Evolutionary conservation across 163 green algal genomes (phyloP).

Genomic region (Trebouxia gelatinosa): DNA sequence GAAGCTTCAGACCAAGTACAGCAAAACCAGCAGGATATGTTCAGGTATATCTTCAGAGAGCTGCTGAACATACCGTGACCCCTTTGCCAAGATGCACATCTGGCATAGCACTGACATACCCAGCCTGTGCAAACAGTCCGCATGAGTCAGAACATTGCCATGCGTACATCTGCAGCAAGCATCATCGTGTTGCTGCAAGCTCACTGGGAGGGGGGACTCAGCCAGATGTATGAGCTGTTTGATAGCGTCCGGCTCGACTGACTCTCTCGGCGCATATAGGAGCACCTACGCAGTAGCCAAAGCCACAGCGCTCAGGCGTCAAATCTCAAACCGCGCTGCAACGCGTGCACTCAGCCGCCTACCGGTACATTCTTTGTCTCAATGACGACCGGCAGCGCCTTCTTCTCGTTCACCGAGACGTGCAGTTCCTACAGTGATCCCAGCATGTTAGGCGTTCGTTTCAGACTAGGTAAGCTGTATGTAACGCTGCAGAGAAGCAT

Average conservation of each 20-base stretch:
- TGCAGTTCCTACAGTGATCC: constrained; percentile 5
- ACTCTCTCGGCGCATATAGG: constrained; percentile 33
- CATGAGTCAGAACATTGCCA: too few species aligned
- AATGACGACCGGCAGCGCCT: constrained; percentile 31
- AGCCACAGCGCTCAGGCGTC: background rate
- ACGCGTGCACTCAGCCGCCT: background rate
- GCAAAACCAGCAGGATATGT: too few species aligned
- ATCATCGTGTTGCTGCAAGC: too few species aligned
- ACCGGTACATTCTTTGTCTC: constrained; percentile 36
- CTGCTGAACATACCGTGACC: constrained; percentile 39
- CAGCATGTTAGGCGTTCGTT: too few species aligned
- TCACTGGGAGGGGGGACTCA: constrained; percentile 43
- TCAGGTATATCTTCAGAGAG: too few species aligned
- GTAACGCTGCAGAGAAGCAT: too few species aligned
- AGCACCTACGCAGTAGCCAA: constrained; percentile 16
- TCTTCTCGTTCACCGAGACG: constrained; percentile 12
- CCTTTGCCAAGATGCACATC: constrained; percentile 53
- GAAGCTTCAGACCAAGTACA: too few species aligned
- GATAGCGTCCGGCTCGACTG: constrained; percentile 42
- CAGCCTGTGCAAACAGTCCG: too few species aligned
- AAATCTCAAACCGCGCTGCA: background rate
- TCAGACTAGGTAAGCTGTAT: too few species aligned
- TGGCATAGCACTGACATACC: constrained; percentile 49
- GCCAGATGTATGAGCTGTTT: constrained; percentile 44
- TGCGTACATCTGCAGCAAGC: too few species aligned